phyloP scores from a whole-genome alignment of 495 filamentous ascomycete genomes.

The Talaromyces stipitatus region DNA sequence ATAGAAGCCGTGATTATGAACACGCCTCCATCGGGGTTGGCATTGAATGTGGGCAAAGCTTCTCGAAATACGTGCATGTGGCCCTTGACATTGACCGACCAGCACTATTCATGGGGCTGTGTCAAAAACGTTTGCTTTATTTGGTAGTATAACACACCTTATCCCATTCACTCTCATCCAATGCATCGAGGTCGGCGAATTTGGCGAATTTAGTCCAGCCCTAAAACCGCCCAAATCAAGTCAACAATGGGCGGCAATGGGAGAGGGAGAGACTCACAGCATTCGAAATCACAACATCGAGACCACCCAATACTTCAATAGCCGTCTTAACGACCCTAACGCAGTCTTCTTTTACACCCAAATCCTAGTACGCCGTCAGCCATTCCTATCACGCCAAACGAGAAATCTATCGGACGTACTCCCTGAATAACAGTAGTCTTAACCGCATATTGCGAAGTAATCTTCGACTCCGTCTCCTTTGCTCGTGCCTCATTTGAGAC shows the following conservation, averaged over 20 bases:
- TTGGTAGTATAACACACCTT: constrained; percentile 32
- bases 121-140: background rate
- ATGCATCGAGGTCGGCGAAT: constrained; percentile 56
- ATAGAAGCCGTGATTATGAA: constrained; percentile 62
- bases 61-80: constrained; percentile 54
- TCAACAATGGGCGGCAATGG: background rate
- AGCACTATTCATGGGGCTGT: constrained; percentile 40
- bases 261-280: constrained; percentile 43
- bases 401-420: constrained; percentile 37
- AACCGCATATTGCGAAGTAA: constrained; percentile 43
- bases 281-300: constrained; percentile 67
- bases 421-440: constrained; percentile 52
- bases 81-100: constrained; percentile 61
- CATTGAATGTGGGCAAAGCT: constrained; percentile 57
- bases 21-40: constrained; percentile 60
- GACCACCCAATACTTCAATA: constrained; percentile 51
- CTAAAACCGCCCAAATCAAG: constrained; percentile 21
- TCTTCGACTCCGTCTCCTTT: constrained; percentile 42
- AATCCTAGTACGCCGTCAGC: constrained; percentile 41
- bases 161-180: constrained; percentile 63
- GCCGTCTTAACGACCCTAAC: constrained; percentile 45
- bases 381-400: background rate
- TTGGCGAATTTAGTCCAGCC: constrained; percentile 59
- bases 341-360: constrained; percentile 48
- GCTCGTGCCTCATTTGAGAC: constrained; percentile 45